Base-by-base conservation (phyloP, 2,329 filamentous ascomycete species). In the Neodidymelliopsis sp. region DNA sequence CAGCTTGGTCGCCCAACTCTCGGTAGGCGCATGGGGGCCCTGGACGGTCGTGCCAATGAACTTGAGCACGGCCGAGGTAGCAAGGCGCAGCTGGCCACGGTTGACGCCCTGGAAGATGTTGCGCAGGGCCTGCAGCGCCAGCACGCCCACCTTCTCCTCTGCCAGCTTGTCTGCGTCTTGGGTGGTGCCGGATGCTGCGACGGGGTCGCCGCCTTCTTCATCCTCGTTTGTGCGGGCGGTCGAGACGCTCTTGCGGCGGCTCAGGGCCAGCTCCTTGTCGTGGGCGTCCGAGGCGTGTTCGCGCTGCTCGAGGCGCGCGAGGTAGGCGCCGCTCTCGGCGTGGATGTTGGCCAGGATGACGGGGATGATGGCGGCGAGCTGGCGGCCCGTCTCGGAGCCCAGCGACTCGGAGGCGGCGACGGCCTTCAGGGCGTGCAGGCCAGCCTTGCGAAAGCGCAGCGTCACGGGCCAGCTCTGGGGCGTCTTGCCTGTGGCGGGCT, bases 151-250 rank as follows among this genome's bases (percentile, higher is more conserved):
- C 66, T 95, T 89, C 75, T 96, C 87, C 73, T 97, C 92, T 2
- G 91, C 92, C 52, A 94, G 77, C 70, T 88, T 90, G 73, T 97
- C 94, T 19, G 91, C 91, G 67, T 97, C 93, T 18, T 87, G 87
- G 1, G 90, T 89, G 0, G 90, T 91, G 44, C 88, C 90, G 1
- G 88, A 84, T n/a, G 91, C 83, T 18, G 89, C 88, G 9, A 80
- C 72, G 9, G 81, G 77, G 39, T 84, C 81, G 31, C 89, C 82
- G 54, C 89, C 89, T 5, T 85, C 82, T 0, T 85, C 86, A 35
- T 90, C 88, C 38, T 81, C 80, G 11, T 45, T 45, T n/a, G 40
- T 50, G 30, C 47, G 44, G 9, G 40, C 29, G 0, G 91, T 95
- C 15, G 89, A 87, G 34, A 89, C 81, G 73, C 93, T 97, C 62